Base-by-base conservation (phyloP, 2,329 filamentous ascomycete genomes). In the Nigrospora sphaerica region DNA sequence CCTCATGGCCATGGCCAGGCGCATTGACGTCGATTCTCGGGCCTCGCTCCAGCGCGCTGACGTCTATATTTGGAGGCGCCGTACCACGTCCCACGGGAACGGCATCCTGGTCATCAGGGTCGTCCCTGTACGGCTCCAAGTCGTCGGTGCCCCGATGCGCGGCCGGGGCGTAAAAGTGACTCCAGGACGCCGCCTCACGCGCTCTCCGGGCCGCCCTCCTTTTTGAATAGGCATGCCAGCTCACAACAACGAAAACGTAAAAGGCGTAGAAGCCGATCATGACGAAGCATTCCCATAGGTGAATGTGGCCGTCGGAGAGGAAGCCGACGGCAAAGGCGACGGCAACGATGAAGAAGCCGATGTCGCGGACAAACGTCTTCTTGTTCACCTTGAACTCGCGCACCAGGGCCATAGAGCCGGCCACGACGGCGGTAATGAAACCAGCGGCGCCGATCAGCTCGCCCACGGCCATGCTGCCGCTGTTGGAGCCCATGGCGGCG, bases 351-450 rank as follows among this genome's bases (percentile, higher is more conserved):
- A 98, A 98, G 70, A 96, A 98, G 48, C 82, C 78, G 12, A 97
- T 86, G 60, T 98, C 93, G 53, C 93, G 80, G 18, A 96, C 78
- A 62, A 97, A 98, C 33, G 89, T 93, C 64, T 86, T 88, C 57
- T 83, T 85, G 45, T 88, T 87, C 44, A 98, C 93, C 54, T 85
- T 86, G 65, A 98, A 98, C 45, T 95, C 93, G 52, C 88, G 80
- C n/a, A 96, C 91, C 46, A 98, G 69, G 13, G 92, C 93, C 93
- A 98, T 98, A 46, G 90, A 95, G 14, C 93, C 93, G 6, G 92
- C 90, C 32, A 98, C 93, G 16, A 98, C 92, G 2, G 91, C 87
- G 1, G 91, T 95, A 64, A 98, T 98, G 69, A 98, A 98, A 52
- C 88, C 83, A 32, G 93, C 93, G 12, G 93, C 93, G 32, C 93